Evolutionary conservation across 306 rosid species (phyloP), one percentile per base, ranked within the genome.

Genomic region (Hippophae tibetana): DNA sequence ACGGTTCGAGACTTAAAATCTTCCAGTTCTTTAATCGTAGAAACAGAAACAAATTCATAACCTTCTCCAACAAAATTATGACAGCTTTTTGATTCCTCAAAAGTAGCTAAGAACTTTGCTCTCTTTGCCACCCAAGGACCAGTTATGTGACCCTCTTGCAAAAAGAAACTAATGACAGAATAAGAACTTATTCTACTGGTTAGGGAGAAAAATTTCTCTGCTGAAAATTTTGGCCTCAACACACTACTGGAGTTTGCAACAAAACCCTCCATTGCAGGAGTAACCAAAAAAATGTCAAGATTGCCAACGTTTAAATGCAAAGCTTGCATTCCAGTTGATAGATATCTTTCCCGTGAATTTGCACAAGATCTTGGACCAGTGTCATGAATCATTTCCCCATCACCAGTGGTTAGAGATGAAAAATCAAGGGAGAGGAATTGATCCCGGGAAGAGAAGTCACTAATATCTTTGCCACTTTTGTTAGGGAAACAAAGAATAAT

Each of bases 91-190:
- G 87, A 74, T 63, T 81, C 87, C 69, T 77, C 93, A 64, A 77
- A 73, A 56, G 75, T 70, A 68, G 84, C 93, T 44, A 92, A 72
- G 62, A 69, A 65, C 77, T 82, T 85, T 47, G 98, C 98, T 73
- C 82, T 87, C 74, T 80, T 78, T 52, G 86, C 89, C 58, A 92
- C 78, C 98, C 95, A 92, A 60, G 93, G 83, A 67, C 98, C 98
- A 73, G 96, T 87, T 60, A 85, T 85, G 67, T 56, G 63, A 68
- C 95, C 95, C 71, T 76, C 85, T 77, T 85, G 98, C 88, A 94
- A 81, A 74, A 73, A 71, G 76, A 83, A 70, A 61, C 78, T 77
- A 61, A 92, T 64, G 61, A 77, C 71, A 54, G 96, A 85, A 63
- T 47, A 69, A 78, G 53, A 56, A 43, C 78, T 77, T n/a, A 68